Evolutionary conservation across 2,329 filamentous ascomycete genomes (phyloP), one percentile per base, ranked within the genome.

Genomic region (Claviceps cyperi): DNA sequence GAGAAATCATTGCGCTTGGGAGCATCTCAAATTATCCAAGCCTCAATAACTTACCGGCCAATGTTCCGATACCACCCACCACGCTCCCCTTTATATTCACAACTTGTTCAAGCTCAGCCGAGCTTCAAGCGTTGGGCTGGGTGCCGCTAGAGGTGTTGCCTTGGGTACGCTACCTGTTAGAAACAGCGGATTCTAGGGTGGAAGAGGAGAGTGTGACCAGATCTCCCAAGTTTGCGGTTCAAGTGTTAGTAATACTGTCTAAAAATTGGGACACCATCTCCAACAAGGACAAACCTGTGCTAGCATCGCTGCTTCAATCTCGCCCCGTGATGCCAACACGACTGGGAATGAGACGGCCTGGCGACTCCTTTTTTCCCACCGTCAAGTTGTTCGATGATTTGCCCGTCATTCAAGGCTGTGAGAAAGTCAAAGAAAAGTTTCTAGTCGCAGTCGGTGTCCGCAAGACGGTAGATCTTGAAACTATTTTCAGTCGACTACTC

Each of bases 311-410:
- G 4, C 69, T 97, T 3, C 76, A 80, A 49, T 69, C 75, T 2
- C 74, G 84, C 47, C 77, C 87, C 0, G 77, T 94, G 28, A 86
- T 98, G 61, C 92, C 92, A 0, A 97, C 92, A 0, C 96, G 88
- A 62, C 68, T 83, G 56, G 92, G 92, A 7, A 94, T 98, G 90
- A 84, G 74, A 58, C 85, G 78, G 57, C 92, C 92, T 4, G 69
- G 72, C 3, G 89, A 97, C 56, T 83, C 92, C 0, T 98, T 96
- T 65, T 96, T 98, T 60, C 81, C 86, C 2, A 84, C 80, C n/a
- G 92, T 98, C 38, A 92, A 88, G 63, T 72, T 98, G 0, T 98
- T 98, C 60, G 89, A 96, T 54, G 92, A 98, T 62, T 72, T 98
- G 15, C 90, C 92, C 0, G 82, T 84, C 13, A 81, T 97, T 1